Conservation (phyloP, 2,329 filamentous ascomycete species). For the Penicillium sp. region DNA sequence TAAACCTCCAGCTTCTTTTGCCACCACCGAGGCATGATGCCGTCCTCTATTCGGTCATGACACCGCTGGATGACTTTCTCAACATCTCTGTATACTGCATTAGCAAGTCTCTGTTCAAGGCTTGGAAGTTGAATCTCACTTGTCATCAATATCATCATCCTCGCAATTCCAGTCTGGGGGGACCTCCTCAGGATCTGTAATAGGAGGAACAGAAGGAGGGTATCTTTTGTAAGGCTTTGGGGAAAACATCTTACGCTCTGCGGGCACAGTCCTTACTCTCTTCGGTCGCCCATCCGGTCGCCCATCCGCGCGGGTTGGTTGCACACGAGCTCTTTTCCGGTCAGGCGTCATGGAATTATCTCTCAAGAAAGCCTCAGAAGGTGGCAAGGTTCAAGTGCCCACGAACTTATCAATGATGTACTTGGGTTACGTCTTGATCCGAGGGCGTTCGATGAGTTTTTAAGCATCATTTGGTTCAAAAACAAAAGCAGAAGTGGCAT, state of each 20-base stretch:
- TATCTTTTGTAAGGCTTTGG: background rate
- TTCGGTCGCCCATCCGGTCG: background rate
- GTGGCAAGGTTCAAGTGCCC: background rate
- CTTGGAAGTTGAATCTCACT: background rate
- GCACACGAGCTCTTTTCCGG: background rate
- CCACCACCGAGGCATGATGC: slow-evolving; percentile 1
- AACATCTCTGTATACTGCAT: background rate
- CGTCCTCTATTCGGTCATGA: slow-evolving; percentile 1
- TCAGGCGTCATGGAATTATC: background rate
- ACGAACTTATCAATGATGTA: background rate
- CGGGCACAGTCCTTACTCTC: background rate
- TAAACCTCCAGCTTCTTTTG: background rate
- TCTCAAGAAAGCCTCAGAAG: background rate
- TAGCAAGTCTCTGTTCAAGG: background rate
- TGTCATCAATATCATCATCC: background rate
- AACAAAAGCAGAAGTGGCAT: background rate
- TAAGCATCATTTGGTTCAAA: background rate
- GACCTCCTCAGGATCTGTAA: background rate
- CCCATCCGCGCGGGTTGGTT: background rate
- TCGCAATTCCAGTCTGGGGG: background rate
- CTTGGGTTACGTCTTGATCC: background rate
- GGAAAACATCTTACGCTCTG: background rate
- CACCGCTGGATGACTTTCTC: background rate
- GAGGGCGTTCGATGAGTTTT: too few species aligned
- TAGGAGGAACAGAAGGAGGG: background rate